Conservation (phyloP, 2,329 filamentous ascomycete species). For the Monilinia fructicola region DNA sequence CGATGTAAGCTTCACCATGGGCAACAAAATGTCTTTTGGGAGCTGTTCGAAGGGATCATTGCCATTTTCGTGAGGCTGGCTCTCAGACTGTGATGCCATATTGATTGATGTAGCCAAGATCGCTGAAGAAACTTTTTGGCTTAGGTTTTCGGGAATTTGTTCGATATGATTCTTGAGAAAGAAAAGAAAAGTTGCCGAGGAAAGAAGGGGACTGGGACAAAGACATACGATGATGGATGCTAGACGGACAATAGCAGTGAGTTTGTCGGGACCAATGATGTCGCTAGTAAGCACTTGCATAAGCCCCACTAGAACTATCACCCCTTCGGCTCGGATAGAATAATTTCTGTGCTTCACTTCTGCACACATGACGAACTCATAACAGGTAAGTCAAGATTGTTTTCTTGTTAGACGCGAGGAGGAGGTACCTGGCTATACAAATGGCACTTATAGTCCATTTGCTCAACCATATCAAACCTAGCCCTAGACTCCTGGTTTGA, state of each 20-base stretch:
- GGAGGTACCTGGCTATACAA: no score
- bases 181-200: background rate
- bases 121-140: background rate
- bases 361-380: no score
- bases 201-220: background rate
- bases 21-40: background rate
- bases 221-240: no score
- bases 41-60: background rate
- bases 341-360: no score
- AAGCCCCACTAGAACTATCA: background rate
- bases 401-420: no score
- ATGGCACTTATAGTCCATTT: no score
- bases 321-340: no score
- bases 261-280: background rate
- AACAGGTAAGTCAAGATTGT: no score
- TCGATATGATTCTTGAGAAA: background rate
- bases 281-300: background rate
- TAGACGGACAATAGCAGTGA: background rate
- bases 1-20: background rate
- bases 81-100: background rate
- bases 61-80: background rate
- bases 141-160: background rate
- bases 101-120: background rate
- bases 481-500: no score
- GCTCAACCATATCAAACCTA: no score